Evolutionary conservation across 164 flowering plant species (phyloP).

Genomic region (Vitis rotundifolia): DNA sequence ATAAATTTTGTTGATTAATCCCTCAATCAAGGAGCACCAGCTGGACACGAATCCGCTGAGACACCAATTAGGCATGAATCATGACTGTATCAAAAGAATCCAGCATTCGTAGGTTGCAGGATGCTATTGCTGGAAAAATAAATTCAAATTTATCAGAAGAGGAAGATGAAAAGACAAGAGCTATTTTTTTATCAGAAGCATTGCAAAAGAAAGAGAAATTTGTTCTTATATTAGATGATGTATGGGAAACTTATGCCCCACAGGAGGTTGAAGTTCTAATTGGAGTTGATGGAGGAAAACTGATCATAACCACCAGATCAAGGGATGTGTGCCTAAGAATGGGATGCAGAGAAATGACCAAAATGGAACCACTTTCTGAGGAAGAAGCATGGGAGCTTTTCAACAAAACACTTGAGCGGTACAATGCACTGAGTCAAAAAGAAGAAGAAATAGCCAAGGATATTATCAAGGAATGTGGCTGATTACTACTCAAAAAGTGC

Average conservation of each 20-base stretch:
- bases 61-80: too few relatives aligned
- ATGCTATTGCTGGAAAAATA: neutral
- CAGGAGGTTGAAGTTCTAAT: conserved; percentile 7
- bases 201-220: neutral
- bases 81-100: conserved; percentile 2
- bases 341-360: conserved; percentile 10
- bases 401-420: neutral
- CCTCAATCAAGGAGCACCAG: too few relatives aligned
- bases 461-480: conserved; percentile 12
- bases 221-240: conserved; percentile 16
- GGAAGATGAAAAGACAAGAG: neutral
- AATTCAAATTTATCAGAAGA: neutral
- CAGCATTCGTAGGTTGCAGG: neutral
- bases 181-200: neutral
- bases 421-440: too few relatives aligned
- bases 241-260: neutral
- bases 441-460: conserved; percentile 3
- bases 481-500: too few relatives aligned
- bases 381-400: conserved; percentile 2
- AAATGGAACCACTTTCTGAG: neutral
- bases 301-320: conserved; percentile 23
- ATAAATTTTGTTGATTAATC: too few relatives aligned
- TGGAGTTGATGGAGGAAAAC: conserved; percentile 5
- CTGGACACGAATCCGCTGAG: too few relatives aligned
- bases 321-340: conserved; percentile 18